These are phyloP conservation scores for Stylonectria norvegica DNA, from an alignment of 2,329 filamentous ascomycete species.

Conservation along the genomic window DNA sequence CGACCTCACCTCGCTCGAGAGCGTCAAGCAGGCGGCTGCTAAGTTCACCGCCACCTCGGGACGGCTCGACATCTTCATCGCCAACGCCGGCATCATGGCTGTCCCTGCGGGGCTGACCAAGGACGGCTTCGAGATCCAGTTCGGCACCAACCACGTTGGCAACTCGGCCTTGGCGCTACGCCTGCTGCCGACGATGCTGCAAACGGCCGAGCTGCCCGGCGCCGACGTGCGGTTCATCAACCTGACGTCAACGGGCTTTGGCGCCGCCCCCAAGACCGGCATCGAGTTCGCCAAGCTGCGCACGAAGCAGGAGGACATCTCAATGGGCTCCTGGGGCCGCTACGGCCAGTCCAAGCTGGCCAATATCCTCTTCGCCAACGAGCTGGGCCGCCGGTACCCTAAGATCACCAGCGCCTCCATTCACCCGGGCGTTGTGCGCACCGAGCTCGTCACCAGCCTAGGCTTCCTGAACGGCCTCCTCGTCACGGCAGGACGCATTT, in stretches of 20 bases:
- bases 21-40: slow-evolving; percentile 42
- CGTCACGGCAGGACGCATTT: slow-evolving; percentile 21
- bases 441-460: slow-evolving; percentile 25
- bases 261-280: slow-evolving; percentile 24
- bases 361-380: slow-evolving; percentile 44
- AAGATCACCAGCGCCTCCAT: slow-evolving; percentile 42
- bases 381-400: slow-evolving; percentile 43
- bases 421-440: slow-evolving; percentile 44
- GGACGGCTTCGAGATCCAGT: slow-evolving; percentile 36
- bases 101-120: slow-evolving; percentile 24
- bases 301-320: slow-evolving; percentile 25
- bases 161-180: slow-evolving; percentile 33
- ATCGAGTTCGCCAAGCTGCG: slow-evolving; percentile 29
- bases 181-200: slow-evolving; percentile 28
- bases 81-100: slow-evolving; percentile 37
- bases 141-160: slow-evolving; percentile 35
- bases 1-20: slow-evolving; percentile 49
- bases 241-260: slow-evolving; percentile 28
- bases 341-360: slow-evolving; percentile 52
- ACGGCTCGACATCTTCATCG: slow-evolving; percentile 42
- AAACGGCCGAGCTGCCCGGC: slow-evolving; percentile 12
- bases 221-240: slow-evolving; percentile 21
- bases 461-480: slow-evolving; percentile 23
- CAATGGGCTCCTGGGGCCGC: slow-evolving; percentile 38
- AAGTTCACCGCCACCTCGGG: slow-evolving; percentile 37